A percentile compares a stretch with the other conserved stretches of the same genome.
Evolutionary conservation across 768 basidiomycete species (phyloP).

Genomic region (Mycena crocata): DNA sequence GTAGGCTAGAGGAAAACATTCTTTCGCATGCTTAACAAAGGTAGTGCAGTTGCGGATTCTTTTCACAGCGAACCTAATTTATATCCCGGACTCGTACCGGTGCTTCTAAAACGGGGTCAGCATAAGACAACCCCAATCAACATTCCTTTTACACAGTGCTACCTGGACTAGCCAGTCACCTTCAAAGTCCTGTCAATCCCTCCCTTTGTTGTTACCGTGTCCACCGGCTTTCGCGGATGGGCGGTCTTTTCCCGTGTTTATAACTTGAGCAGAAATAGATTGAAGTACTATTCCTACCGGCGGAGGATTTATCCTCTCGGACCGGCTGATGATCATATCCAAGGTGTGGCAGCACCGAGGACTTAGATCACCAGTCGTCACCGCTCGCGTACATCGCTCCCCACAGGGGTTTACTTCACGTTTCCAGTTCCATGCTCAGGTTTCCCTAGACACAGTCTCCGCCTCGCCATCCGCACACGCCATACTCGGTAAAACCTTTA

Average conservation of each 20-base stretch:
- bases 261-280: not conserved
- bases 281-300: not conserved
- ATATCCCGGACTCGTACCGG: slow-evolving; percentile 3
- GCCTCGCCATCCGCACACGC: not conserved
- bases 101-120: not conserved
- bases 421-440: not conserved
- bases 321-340: not conserved
- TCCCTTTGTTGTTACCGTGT: too few relatives aligned
- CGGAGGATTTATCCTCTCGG: slow-evolving; percentile 3
- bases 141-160: too few relatives aligned
- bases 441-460: not conserved
- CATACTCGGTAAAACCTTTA: not conserved
- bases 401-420: not conserved
- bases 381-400: not conserved
- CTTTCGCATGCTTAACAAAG: not conserved
- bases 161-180: too few relatives aligned
- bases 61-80: not conserved
- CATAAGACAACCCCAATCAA: not conserved
- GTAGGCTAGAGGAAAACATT: not conserved
- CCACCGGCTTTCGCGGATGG: not conserved
- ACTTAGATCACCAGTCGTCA: not conserved
- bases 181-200: too few relatives aligned
- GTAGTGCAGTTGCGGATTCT: not conserved
- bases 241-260: not conserved
- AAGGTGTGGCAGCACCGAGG: not conserved